Evolutionary conservation across 2,329 filamentous ascomycete genomes (phyloP).

Genomic region (Colletotrichum sp.): DNA sequence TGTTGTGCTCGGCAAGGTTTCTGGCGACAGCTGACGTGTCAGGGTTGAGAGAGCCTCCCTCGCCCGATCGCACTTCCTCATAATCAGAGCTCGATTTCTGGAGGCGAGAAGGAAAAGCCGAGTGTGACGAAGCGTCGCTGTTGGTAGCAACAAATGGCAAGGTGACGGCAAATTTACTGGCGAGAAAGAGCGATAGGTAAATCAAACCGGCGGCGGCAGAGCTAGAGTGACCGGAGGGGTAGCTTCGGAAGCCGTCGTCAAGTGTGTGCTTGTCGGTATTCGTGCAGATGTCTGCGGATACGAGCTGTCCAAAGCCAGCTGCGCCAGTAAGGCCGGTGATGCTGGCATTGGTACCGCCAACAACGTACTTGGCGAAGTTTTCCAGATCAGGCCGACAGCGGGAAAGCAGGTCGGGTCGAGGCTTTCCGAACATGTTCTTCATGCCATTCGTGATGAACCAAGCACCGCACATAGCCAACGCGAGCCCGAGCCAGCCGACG

Average conservation of each 20-base stretch:
- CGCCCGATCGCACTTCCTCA: constrained; percentile 29
- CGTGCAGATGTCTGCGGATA: constrained; percentile 78
- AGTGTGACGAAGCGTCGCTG: constrained; percentile 53
- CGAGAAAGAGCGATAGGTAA: constrained; percentile 87
- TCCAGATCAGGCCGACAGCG: constrained; percentile 78
- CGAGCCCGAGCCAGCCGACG: constrained; percentile 82
- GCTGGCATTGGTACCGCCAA: constrained; percentile 55
- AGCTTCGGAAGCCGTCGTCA: constrained; percentile 85
- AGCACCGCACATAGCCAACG: constrained; percentile 70
- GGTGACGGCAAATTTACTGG: constrained; percentile 79
- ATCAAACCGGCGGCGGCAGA: constrained; percentile 80
- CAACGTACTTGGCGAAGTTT: constrained; percentile 62
- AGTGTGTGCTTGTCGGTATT: constrained; percentile 66
- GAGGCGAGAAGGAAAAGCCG: constrained; percentile 78
- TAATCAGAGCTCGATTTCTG: constrained; percentile 45
- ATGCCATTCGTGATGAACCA: constrained; percentile 86
- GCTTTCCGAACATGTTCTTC: constrained; percentile 77
- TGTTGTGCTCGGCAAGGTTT: constrained; percentile 38
- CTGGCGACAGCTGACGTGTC: constrained; percentile 25
- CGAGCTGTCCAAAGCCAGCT: constrained; percentile 64
- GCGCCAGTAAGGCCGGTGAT: constrained; percentile 29
- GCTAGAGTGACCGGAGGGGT: constrained; percentile 61
- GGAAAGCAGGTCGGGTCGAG: constrained; percentile 81
- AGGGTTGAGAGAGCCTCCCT: constrained; percentile 7
- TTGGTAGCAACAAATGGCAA: constrained; percentile 69